Conservation (phyloP, 1,284 basidiomycete genomes). For the Boletus sp. region DNA sequence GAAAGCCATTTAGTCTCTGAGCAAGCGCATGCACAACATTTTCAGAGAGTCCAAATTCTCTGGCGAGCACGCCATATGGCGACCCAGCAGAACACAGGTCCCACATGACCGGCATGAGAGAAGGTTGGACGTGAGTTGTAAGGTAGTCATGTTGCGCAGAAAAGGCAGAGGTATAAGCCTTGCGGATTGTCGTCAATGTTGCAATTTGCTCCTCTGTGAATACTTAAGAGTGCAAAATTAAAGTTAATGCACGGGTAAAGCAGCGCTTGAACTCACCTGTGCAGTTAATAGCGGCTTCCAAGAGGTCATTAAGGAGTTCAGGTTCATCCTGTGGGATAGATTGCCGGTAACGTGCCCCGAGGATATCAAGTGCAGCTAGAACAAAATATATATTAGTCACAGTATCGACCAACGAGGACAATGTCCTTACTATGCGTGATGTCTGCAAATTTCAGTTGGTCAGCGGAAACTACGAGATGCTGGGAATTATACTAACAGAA, state of each 20-base stretch:
- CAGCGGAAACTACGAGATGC: conserved; percentile 4
- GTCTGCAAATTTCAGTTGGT: conserved; percentile 7
- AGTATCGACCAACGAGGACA: background rate
- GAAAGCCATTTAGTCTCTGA: conserved; percentile 43
- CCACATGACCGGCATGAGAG: conserved; percentile 22
- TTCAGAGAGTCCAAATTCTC: conserved; percentile 69
- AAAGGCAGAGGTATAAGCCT: conserved; percentile 22
- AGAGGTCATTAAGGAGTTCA: conserved; percentile 45
- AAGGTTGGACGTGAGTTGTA: conserved; percentile 10
- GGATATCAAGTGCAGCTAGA: conserved; percentile 32
- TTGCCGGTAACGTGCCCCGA: conserved; percentile 35
- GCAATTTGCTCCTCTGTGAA: conserved; percentile 59
- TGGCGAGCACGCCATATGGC: conserved; percentile 52
- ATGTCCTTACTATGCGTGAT: conserved; percentile 24
- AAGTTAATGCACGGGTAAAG: conserved; percentile 1
- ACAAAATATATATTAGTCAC: conserved; percentile 6
- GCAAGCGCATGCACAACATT: conserved; percentile 65
- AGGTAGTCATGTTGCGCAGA: conserved; percentile 11
- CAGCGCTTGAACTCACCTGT: conserved; percentile 40
- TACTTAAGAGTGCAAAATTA: conserved; percentile 35
- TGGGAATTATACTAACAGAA: conserved; percentile 48
- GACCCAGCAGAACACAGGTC: conserved; percentile 16
- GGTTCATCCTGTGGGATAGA: conserved; percentile 37
- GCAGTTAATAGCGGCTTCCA: conserved; percentile 51
- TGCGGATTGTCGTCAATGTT: conserved; percentile 35